Evolutionary conservation across 495 filamentous ascomycete genomes (phyloP).

Genomic region (Podospora tetraspora): DNA sequence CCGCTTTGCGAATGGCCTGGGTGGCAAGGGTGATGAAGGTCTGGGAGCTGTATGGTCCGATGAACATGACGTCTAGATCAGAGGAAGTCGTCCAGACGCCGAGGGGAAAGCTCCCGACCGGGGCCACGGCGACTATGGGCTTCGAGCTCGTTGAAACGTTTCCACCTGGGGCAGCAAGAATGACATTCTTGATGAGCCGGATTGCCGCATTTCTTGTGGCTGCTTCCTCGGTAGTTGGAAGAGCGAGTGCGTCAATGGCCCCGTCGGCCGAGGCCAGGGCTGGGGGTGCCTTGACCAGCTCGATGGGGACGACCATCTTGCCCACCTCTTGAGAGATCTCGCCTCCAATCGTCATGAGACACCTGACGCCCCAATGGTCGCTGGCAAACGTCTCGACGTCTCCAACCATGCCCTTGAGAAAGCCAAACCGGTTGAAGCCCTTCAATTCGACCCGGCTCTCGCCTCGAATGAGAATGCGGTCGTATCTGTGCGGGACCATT

Average conservation of each 20-base stretch:
- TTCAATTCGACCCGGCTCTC: constrained; percentile 31
- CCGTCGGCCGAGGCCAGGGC: constrained; percentile 22
- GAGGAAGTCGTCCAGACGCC: constrained; percentile 51
- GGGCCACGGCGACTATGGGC: constrained; percentile 42
- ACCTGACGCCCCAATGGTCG: constrained; percentile 53
- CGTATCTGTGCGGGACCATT: constrained; percentile 53
- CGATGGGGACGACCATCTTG: constrained; percentile 24
- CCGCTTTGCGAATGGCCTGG: constrained; percentile 43
- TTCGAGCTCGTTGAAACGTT: constrained; percentile 14
- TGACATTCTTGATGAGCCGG: constrained; percentile 36
- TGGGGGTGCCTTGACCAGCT: constrained; percentile 18
- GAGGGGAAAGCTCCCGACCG: constrained; percentile 58
- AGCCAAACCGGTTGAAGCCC: constrained; percentile 48
- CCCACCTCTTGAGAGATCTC: constrained; percentile 15
- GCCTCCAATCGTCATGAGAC: constrained; percentile 30
- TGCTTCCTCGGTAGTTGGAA: constrained; percentile 41
- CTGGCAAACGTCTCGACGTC: constrained; percentile 37
- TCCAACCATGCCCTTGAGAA: constrained; percentile 18
- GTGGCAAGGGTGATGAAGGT: constrained; percentile 52
- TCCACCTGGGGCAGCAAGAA: constrained; percentile 24
- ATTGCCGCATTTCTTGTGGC: constrained; percentile 38
- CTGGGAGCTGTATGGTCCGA: constrained; percentile 49
- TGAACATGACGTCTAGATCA: constrained; percentile 54
- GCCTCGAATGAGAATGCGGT: constrained; percentile 47
- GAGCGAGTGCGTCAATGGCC: constrained; percentile 27